Evolutionary conservation across 805 yeast genomes (phyloP), one percentile per base, ranked within the genome.

Genomic region (Candida insectorum): DNA sequence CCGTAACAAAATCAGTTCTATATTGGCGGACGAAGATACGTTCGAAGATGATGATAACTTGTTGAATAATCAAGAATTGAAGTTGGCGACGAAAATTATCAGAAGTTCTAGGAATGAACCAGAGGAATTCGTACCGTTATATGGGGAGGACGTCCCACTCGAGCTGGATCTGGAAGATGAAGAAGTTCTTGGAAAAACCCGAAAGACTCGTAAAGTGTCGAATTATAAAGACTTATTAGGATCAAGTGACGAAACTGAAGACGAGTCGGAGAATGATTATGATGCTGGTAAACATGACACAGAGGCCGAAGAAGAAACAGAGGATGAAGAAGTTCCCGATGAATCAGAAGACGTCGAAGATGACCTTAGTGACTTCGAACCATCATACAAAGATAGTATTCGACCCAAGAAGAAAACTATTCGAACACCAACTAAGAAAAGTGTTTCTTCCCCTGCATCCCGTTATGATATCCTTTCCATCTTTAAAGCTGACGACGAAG

Each of bases 41-140:
- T 60, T 52, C 16, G 43, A 37, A 2, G 54, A 53, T 6, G 54
- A 45, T n/a, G 54, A 43, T 10, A 44, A 33, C 4, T 31, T 31
- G 13, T 40, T 62, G 25, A 58, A 60, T 16, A 60, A 58, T 6
- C 68, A 67, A 27, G 78, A 75, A 22, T 34, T 48, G 16, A 44
- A 50, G 11, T 45, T 77, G 21, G 80, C 81, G 0, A 77, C 75
- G 26, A 30, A 45, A 8, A 58, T 62, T 13, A 53, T 63, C 12
- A 26, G 34, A 19, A 46, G 47, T 19, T 56, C 66, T 2, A 31
- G 34, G 8, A 27, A n/a, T 3, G 29, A 31, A 3, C 3, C 9
- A 2, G 24, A 19, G 22, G 29, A 22, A 9, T 11, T 5, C 13
- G 12, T 30, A 9, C 22, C 25, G 5, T 29, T 29, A 19, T 44